Base-by-base conservation (phyloP, 305 asterid genomes). In the Solanum aculeatissimum region DNA sequence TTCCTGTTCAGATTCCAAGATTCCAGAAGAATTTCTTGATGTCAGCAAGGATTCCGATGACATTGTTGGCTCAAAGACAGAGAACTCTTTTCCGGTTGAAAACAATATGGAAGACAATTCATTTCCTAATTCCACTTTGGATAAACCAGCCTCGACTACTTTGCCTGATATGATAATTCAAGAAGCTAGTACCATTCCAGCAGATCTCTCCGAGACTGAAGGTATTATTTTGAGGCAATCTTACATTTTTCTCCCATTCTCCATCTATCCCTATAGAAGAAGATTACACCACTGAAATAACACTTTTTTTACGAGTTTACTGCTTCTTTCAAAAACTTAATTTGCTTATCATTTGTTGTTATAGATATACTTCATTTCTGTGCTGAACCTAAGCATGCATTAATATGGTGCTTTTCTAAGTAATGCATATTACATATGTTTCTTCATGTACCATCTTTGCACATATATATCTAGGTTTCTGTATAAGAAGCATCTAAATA, bases 31-130 rank as follows among this genome's bases (percentile, higher is more conserved):
- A 42, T 13, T 69, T 58, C 68, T 66, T 49, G 85, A 51, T 83
- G 85, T 80, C 43, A 85, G 88, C 25, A 87, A 87, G 62, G 38
- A 53, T 71, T 84, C 86, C 32, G 89, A 88, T 66, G 91, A 89
- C 77, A 71, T 83, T 7, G 84, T 62, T 27, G 89, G 87, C 60
- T 85, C 58, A 65, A 85, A 84, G 84, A 80, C 84, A 7, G 74
- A 66, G 63, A 89, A 72, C 38, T 79, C 80, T 14, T 68, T 88
- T 40, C 71, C 86, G 15, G 82, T 19, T 42, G 91, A 88, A 58
- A 47, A 81, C 29, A 80, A 68, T 80, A 47, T 53, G 51, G 93
- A 88, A 77, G 51, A 55, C 12, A 84, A 25, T 49, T 25, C 62
- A 27, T 49, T 62, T 75, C 38, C 42, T 75, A 75, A 49, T 27